Evolutionary conservation across 2,329 filamentous ascomycete genomes (phyloP).

Genomic region (Aspergillus sp.): DNA sequence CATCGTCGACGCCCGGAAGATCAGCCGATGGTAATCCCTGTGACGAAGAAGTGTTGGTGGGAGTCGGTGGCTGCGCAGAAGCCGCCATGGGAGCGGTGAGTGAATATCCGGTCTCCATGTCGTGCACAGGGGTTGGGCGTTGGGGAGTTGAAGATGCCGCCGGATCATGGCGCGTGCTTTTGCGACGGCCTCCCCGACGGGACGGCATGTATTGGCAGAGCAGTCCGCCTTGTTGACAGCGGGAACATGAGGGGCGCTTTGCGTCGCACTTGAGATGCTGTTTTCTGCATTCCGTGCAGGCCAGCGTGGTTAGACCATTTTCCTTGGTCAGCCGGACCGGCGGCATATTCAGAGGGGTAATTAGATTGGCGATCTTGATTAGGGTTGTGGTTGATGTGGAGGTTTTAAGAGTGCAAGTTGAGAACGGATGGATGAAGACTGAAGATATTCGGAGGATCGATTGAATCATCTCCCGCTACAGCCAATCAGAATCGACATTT

Average conservation of each 20-base stretch:
- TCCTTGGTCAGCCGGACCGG: constrained; percentile 10
- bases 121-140: neutral
- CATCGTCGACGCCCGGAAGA: constrained; percentile 12
- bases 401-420: neutral
- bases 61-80: neutral
- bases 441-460: no score
- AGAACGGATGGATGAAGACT: neutral
- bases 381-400: neutral
- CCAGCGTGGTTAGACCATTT: constrained; percentile 34
- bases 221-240: constrained; percentile 57
- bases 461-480: no score
- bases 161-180: constrained; percentile 20
- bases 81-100: neutral
- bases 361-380: no score
- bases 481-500: no score
- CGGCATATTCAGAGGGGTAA: constrained; percentile 1
- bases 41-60: constrained; percentile 14
- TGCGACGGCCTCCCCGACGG: constrained; percentile 57
- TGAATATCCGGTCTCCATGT: neutral
- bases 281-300: constrained; percentile 45
- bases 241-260: constrained; percentile 59
- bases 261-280: constrained; percentile 75
- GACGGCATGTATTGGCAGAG: constrained; percentile 69
- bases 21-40: constrained; percentile 13
- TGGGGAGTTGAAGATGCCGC: neutral